Percentiles rank a stretch among this genome's conserved stretches.
Conservation (phyloP, 2,329 filamentous ascomycete species). For the Fusarium abutilonis region DNA sequence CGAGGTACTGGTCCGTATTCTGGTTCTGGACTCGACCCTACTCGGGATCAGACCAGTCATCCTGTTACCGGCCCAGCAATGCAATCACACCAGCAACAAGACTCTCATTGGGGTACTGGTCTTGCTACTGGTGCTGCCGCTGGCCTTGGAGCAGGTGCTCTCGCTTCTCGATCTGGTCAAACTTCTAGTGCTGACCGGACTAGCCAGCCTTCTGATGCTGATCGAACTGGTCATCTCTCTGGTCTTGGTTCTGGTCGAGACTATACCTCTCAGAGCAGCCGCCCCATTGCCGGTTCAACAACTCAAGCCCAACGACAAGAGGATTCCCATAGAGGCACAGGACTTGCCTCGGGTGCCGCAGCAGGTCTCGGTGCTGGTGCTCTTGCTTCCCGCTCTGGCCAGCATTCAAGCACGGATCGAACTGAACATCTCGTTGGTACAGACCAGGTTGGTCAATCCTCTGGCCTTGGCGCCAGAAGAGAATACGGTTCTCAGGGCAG, state of each 20-base stretch:
- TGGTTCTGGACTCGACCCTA: conserved; percentile 8
- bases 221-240: neutral
- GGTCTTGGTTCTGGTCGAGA: neutral
- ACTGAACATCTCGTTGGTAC: neutral
- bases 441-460: neutral
- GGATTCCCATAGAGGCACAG: neutral
- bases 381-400: neutral
- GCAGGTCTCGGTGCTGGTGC: neutral
- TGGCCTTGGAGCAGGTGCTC: conserved; percentile 16
- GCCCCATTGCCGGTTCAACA: neutral
- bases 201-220: neutral
- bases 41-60: neutral
- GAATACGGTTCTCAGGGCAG: neutral
- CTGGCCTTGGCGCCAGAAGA: conserved; percentile 4
- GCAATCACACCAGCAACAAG: conserved; percentile 1
- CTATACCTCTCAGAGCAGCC: neutral
- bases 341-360: conserved; percentile 4
- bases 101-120: neutral
- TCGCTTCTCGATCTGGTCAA: conserved; percentile 5
- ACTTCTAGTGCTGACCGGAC: neutral
- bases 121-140: neutral
- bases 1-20: conserved; percentile 3
- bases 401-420: neutral
- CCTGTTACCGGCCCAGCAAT: neutral
- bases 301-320: neutral